Percentiles rank a stretch among this genome's conserved stretches.
These are phyloP conservation scores for Colletotrichum liaoningense DNA, from an alignment of 2,329 filamentous ascomycete genomes.

Conservation along the genomic window DNA sequence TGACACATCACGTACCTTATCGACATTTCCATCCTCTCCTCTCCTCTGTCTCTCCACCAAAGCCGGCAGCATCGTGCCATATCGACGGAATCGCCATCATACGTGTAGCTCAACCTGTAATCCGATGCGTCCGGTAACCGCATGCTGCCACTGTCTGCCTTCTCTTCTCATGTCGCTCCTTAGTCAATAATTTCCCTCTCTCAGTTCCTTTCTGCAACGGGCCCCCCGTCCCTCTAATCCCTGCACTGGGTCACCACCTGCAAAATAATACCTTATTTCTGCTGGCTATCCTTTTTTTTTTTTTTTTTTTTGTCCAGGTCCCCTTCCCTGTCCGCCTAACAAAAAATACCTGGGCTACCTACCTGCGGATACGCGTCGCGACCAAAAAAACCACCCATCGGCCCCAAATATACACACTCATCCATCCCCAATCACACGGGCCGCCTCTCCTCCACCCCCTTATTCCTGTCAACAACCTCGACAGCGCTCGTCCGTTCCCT, in stretches of 20 bases:
- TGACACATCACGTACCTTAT: slow-evolving; percentile 20
- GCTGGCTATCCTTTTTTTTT: slow-evolving; percentile 2
- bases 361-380: slow-evolving; percentile 13
- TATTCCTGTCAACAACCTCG: slow-evolving; percentile 34
- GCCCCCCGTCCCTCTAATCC: slow-evolving; percentile 26
- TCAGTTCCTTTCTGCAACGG: slow-evolving; percentile 29
- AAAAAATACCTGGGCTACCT: slow-evolving; percentile 16
- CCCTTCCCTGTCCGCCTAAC: slow-evolving; percentile 4
- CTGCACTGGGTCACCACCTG: slow-evolving; percentile 20
- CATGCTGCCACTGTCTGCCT: slow-evolving; percentile 10
- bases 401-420: slow-evolving; percentile 22
- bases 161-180: slow-evolving; percentile 37
- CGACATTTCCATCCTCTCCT: slow-evolving; percentile 2
- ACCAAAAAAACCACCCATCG: slow-evolving; percentile 25
- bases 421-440: slow-evolving; percentile 34
- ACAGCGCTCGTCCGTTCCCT: slow-evolving; percentile 26
- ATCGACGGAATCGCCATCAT: slow-evolving; percentile 6
- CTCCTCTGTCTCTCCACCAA: neutral
- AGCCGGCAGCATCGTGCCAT: slow-evolving; percentile 3
- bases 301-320: neutral
- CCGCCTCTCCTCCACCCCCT: slow-evolving; percentile 33
- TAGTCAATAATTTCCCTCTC: slow-evolving; percentile 34
- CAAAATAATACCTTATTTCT: slow-evolving; percentile 35
- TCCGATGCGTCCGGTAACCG: slow-evolving; percentile 36
- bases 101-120: slow-evolving; percentile 19